phyloP scores from a whole-genome alignment of 257 asterid genomes.

The Oldenlandia corymbosa region DNA sequence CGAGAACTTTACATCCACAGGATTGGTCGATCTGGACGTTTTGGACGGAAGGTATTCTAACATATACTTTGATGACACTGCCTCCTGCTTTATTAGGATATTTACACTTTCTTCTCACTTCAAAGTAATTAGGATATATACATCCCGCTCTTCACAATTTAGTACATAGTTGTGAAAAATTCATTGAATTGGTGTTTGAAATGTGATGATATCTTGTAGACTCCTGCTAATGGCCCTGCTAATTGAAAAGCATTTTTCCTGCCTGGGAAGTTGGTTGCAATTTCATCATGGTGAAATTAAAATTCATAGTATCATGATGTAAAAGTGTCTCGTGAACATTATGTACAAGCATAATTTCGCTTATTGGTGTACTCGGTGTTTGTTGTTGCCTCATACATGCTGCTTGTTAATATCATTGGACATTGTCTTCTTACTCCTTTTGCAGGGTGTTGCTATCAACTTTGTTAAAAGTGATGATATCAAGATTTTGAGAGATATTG shows the following conservation, averaged over 20 bases:
- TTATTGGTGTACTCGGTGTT: no score
- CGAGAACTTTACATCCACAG: slow-evolving; percentile 95
- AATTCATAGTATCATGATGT: no score
- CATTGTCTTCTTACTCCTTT: not conserved
- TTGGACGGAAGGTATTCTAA: slow-evolving; percentile 78
- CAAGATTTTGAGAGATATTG: slow-evolving; percentile 86
- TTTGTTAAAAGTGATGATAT: slow-evolving; percentile 91
- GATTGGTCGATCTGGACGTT: slow-evolving; percentile 96
- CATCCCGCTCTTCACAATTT: no score
- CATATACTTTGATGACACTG: not conserved
- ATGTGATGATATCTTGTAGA: not conserved
- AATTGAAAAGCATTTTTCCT: not conserved
- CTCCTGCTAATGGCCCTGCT: not conserved
- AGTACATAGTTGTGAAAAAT: no score
- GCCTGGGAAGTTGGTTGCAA: not conserved
- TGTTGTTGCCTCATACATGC: no score
- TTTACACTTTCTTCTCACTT: not conserved
- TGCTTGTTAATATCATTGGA: not conserved
- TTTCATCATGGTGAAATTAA: no score
- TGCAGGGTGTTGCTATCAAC: slow-evolving; percentile 98
- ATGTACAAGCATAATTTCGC: no score
- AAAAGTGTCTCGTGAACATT: no score
- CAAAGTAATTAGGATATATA: not conserved
- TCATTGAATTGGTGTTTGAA: no score
- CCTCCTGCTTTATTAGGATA: not conserved